Evolutionary conservation across 176 grass and related monocot species (phyloP).

Genomic region (Thinopyrum elongatum): DNA sequence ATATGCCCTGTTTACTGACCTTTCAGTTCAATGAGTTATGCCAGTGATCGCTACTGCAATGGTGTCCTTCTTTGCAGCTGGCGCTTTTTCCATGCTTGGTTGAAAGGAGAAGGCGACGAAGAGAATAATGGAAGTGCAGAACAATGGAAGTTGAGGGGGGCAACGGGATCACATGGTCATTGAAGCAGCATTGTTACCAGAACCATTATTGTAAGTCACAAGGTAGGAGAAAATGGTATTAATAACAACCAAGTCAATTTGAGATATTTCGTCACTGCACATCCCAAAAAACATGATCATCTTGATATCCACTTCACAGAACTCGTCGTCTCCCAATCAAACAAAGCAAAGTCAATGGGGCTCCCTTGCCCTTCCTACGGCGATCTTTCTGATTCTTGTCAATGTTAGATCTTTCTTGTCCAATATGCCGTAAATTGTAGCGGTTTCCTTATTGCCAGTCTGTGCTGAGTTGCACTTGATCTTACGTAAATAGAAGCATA

Average conservation of each 20-base stretch:
- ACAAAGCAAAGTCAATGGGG: background rate
- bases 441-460: background rate
- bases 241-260: too few relatives aligned
- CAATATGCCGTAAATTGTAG: background rate
- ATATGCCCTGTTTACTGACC: background rate
- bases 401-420: background rate
- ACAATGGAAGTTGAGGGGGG: background rate
- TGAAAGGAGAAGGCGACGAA: background rate
- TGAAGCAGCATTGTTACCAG: background rate
- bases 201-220: background rate
- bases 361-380: background rate
- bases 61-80: constrained; percentile 29
- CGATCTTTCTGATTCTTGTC: background rate
- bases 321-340: background rate
- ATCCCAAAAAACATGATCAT: background rate
- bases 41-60: background rate
- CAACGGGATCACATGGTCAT: background rate
- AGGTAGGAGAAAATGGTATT: background rate
- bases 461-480: background rate
- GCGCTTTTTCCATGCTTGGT: background rate
- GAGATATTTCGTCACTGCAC: background rate
- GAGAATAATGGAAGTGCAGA: constrained; percentile 7
- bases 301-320: background rate
- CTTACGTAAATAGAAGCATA: background rate
- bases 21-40: constrained; percentile 6